Evolutionary conservation across 2,329 filamentous ascomycete species (phyloP).

Genomic region (Lachnellula subtilissima): DNA sequence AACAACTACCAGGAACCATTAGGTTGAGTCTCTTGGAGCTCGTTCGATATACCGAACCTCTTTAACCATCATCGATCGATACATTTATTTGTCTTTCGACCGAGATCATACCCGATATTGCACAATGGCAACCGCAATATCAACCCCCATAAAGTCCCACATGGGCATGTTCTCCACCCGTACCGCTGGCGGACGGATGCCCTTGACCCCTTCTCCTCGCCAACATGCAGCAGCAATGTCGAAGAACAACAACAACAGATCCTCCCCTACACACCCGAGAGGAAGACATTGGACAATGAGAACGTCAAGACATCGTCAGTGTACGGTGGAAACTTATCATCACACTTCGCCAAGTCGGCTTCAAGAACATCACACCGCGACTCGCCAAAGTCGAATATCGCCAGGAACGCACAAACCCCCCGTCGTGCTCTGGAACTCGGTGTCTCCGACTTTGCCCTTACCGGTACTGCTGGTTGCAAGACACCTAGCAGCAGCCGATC

Average conservation of each 20-base stretch:
- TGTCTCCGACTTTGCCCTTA: conserved; percentile 87
- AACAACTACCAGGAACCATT: conserved; percentile 50
- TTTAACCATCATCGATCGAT: conserved; percentile 36
- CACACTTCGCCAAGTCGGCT: conserved; percentile 68
- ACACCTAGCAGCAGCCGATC: conserved; percentile 54
- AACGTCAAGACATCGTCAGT: conserved; percentile 55
- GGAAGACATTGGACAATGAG: conserved; percentile 50
- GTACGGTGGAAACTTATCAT: conserved; percentile 73
- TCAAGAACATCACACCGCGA: conserved; percentile 68
- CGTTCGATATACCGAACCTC: conserved; percentile 39
- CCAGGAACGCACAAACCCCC: conserved; percentile 66
- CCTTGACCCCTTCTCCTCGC: conserved; percentile 85
- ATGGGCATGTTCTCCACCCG: conserved; percentile 86
- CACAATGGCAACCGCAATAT: conserved; percentile 80
- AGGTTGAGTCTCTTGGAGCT: conserved; percentile 56
- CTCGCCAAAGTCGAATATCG: conserved; percentile 96
- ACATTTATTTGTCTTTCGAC: conserved; percentile 47
- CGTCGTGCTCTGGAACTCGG: conserved; percentile 81
- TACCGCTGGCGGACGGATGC: conserved; percentile 91
- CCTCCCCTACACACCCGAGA: conserved; percentile 75
- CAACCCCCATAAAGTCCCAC: conserved; percentile 93
- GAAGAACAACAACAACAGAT: conserved; percentile 54
- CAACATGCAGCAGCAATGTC: conserved; percentile 50
- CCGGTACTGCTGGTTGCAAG: conserved; percentile 68
- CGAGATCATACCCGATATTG: conserved; percentile 38